Evolutionary conservation across 805 yeast species (phyloP), one percentile per base, ranked within the genome.

Genomic region (Candida tibetensis): DNA sequence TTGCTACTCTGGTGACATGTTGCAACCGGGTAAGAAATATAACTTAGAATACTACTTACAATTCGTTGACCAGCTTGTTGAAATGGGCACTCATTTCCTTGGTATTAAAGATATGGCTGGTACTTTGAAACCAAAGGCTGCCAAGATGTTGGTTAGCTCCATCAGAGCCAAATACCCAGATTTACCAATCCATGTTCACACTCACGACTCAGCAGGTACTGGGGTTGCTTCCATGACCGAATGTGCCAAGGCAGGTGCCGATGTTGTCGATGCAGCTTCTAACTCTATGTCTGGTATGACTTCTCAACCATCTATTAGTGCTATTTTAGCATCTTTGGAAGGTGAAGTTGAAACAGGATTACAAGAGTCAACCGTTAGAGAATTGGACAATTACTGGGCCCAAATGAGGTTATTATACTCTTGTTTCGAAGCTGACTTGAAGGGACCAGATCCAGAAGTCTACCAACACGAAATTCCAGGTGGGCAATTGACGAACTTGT

Each of bases 91-190:
- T 36, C 99, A 93, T 66, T 77, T 93, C 55, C 74, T 93, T 53
- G 99, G 98, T 70, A 93, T 93, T 62, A 93, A 93, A 71, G 99
- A 93, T 71, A 93, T 93, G 99, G 99, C 99, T 41, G 99, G 99
- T 73, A 91, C 98, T 48, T 66, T 93, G 72, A 90, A 91, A 68
- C 99, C 99, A 45, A 72, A 79, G 44, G 99, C 99, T 45, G 99
- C 99, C 31, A 79, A 74, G 34, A 51, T 82, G 38, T 79, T 93
- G 60, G 77, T 93, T 52, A 79, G 90, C 44, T 71, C 86, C 19
- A 79, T 93, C 53, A 81, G 99, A 69, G 79, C 76, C 44, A 82
- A 77, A 66, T 87, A 85, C 68, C 99, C 99, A 41, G 80, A 87
- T 57, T 74, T 93, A 60, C 97, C 98, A 52, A 93, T 93, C 60